Base-by-base conservation (phyloP, 1,284 basidiomycete genomes). In the Violaceomyces palustris region DNA sequence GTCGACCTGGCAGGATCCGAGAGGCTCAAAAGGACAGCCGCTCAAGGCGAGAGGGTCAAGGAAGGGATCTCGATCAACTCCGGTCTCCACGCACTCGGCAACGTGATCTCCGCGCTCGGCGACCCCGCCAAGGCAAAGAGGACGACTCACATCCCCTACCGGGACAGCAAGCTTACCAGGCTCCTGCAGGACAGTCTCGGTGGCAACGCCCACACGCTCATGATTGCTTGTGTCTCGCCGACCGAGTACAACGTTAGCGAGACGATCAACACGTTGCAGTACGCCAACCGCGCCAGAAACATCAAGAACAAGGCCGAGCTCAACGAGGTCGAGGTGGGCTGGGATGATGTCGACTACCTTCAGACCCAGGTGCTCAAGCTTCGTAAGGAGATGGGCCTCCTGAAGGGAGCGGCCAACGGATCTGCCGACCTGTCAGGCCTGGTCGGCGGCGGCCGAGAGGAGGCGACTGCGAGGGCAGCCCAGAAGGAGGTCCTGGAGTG, bases 211-310 rank as follows among this genome's bases (percentile, higher is more conserved):
- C 87, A 94, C 69, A 98, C 94, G 3, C 84, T 96, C 56, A 98
- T 98, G 94, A 91, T 98, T 61, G 93, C 93, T 9, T 98, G 94
- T 74, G 86, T 97, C 50, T 93, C 90, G 57, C 87, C 92, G 10
- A 86, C 86, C 1, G 94, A 98, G 75, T 93, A 84, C 82, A 99
- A 99, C 74, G 82, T 87, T 4, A 84, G 80, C 56, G 93, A 99
- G 76, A 97, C 94, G 0, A 79, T 96, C 61, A 96, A 94, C 74
- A 99, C 93, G 6, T 81, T 99, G 67, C 96, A 97, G 75, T 99
- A 98, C 71, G 94, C 94, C 28, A 93, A 96, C 60, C 86, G 94
- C 22, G 94, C 93, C 1, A 79, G 92, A 58, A 94, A 94, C 71
- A 98, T 99, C 79, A 93, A 93, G 77, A 99, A 98, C 70, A 80